These are phyloP conservation scores for Enterocytospora artemiae DNA, from an alignment of 371 early-diverging fungal genomes.

Conservation along the genomic window DNA sequence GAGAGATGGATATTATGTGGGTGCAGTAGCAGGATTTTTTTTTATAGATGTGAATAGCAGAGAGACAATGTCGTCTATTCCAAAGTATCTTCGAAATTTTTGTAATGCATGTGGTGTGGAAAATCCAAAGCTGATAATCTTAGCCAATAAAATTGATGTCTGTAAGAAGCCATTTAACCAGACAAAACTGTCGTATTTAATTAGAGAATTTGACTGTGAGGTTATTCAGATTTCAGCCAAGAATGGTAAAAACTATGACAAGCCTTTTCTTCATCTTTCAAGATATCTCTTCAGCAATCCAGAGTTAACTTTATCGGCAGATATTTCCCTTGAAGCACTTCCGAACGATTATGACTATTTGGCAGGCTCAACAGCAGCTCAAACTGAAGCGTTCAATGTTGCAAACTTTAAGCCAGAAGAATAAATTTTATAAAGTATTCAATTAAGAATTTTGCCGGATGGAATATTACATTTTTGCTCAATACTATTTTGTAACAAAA, in stretches of 20 bases:
- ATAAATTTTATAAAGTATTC: conserved; percentile 8
- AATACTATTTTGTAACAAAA: not conserved
- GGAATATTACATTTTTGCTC: not conserved
- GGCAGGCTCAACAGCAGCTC: not conserved
- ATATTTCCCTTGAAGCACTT: conserved; percentile 87
- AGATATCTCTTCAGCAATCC: conserved; percentile 85
- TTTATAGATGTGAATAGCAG: conserved; percentile 99
- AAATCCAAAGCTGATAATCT: conserved; percentile 79
- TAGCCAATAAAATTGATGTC: conserved; percentile 99
- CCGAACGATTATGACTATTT: conserved; percentile 62
- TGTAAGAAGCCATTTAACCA: conserved; percentile 99
- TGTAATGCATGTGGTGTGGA: conserved; percentile 72
- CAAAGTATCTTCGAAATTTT: conserved; percentile 98
- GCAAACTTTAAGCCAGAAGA: conserved; percentile 20
- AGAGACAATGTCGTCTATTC: conserved; percentile 98
- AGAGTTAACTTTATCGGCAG: conserved; percentile 86
- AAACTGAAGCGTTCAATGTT: conserved; percentile 1
- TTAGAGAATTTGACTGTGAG: conserved; percentile 68
- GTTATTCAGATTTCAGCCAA: conserved; percentile 99
- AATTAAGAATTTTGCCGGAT: not conserved
- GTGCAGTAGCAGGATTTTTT: conserved; percentile 97
- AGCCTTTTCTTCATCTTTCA: conserved; percentile 97
- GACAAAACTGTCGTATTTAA: conserved; percentile 77
- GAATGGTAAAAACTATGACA: conserved; percentile 97
- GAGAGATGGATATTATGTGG: conserved; percentile 99